These are phyloP conservation scores for Pythium insidiosum DNA, from an alignment of 352 stramenopile genomes.

Conservation along the genomic window DNA sequence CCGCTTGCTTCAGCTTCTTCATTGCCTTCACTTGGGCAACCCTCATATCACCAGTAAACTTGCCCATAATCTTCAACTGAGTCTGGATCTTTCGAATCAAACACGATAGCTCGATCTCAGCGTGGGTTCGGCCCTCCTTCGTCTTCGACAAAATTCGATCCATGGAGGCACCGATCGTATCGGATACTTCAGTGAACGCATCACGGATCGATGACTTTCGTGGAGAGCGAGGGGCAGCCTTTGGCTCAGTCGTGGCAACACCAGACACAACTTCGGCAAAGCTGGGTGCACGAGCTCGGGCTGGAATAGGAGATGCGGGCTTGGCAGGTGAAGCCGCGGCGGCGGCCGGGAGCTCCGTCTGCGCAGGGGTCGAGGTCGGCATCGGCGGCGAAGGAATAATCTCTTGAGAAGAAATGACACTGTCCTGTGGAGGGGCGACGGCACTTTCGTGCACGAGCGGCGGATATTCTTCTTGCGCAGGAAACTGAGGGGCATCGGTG, in stretches of 20 bases:
- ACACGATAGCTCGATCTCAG: conserved; percentile 27
- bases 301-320: neutral
- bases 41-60: conserved; percentile 23
- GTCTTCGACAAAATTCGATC: conserved; percentile 26
- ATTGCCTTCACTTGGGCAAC: conserved; percentile 27
- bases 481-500: too few relatives aligned
- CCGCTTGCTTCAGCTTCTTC: conserved; percentile 21
- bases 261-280: conserved; percentile 20
- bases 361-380: neutral
- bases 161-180: conserved; percentile 29
- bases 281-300: conserved; percentile 10
- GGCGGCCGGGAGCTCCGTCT: too few relatives aligned
- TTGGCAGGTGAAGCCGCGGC: neutral
- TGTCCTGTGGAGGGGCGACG: too few relatives aligned
- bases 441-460: neutral
- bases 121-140: conserved; percentile 15
- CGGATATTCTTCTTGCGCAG: too few relatives aligned
- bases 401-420: neutral
- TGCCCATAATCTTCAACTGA: conserved; percentile 34
- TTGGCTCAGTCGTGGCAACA: neutral
- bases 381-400: neutral
- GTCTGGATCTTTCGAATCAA: conserved; percentile 30
- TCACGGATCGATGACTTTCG: conserved; percentile 5
- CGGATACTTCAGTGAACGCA: conserved; percentile 19
- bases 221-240: conserved; percentile 1